phyloP scores from a whole-genome alignment of 768 basidiomycete species.

The Lactifluus piperatus region DNA sequence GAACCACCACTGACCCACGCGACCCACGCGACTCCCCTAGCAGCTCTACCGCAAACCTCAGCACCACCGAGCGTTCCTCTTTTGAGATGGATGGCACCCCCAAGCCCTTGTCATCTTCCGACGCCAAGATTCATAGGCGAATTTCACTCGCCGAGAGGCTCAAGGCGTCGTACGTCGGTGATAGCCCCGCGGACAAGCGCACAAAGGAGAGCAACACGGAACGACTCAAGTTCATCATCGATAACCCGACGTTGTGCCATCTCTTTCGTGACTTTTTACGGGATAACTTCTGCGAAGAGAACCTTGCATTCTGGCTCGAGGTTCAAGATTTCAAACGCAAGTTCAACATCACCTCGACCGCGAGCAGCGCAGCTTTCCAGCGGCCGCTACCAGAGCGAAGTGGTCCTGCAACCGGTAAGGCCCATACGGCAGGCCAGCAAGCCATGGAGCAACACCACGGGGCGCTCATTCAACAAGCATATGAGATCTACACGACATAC shows the following conservation, averaged over 20 bases:
- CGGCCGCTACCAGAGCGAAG: slow-evolving; percentile 44
- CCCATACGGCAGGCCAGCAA: slow-evolving; percentile 59
- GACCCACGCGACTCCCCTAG: slow-evolving; percentile 53
- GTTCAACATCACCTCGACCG: slow-evolving; percentile 92
- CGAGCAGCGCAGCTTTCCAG: slow-evolving; percentile 9
- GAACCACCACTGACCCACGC: slow-evolving; percentile 31
- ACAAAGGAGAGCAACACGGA: slow-evolving; percentile 87
- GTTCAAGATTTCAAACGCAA: slow-evolving; percentile 95
- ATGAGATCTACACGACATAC: slow-evolving; percentile 89
- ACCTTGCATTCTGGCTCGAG: slow-evolving; percentile 94
- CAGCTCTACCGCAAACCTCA: slow-evolving; percentile 55
- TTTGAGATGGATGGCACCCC: slow-evolving; percentile 41
- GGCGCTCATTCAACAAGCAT: slow-evolving; percentile 87
- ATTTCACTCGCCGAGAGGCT: slow-evolving; percentile 71
- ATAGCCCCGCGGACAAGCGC: slow-evolving; percentile 38
- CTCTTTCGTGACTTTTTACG: slow-evolving; percentile 94
- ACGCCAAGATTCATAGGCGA: slow-evolving; percentile 67
- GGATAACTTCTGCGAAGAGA: slow-evolving; percentile 96
- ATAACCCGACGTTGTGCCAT: slow-evolving; percentile 79
- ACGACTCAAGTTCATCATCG: slow-evolving; percentile 83
- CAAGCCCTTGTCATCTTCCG: slow-evolving; percentile 32
- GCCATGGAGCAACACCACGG: slow-evolving; percentile 99
- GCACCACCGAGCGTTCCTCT: slow-evolving; percentile 39
- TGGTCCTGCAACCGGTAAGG: slow-evolving; percentile 27
- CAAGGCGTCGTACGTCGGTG: slow-evolving; percentile 45